These are phyloP conservation scores for Erodium texanum DNA, from an alignment of 441 rosid genomes.

Conservation along the genomic window DNA sequence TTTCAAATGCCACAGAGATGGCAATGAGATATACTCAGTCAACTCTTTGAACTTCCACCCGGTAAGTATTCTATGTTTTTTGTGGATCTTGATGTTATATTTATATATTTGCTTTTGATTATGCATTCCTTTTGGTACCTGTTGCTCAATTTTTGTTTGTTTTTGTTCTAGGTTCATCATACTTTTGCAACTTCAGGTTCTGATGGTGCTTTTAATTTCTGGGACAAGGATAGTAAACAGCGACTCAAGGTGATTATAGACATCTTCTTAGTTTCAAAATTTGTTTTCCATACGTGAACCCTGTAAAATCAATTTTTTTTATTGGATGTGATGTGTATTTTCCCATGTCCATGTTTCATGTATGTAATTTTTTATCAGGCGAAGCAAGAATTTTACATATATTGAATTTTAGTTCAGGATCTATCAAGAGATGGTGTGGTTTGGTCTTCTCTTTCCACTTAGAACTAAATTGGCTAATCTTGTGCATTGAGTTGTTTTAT, in stretches of 20 bases:
- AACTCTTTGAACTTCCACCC: slow-evolving; percentile 93
- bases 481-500: neutral
- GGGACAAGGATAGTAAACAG: slow-evolving; percentile 99
- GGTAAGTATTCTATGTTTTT: slow-evolving; percentile 34
- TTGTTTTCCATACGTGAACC: neutral
- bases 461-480: neutral
- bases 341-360: too few relatives aligned
- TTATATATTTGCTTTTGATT: neutral
- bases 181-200: slow-evolving; percentile 97
- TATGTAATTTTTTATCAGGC: too few relatives aligned
- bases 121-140: neutral
- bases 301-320: neutral
- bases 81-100: neutral
- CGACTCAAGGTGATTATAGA: slow-evolving; percentile 60
- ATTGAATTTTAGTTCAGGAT: neutral
- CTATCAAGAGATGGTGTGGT: neutral
- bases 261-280: neutral
- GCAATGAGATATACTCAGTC: slow-evolving; percentile 73
- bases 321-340: neutral
- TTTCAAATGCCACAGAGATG: slow-evolving; percentile 90
- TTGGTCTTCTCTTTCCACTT: neutral
- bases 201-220: slow-evolving; percentile 92
- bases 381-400: too few relatives aligned
- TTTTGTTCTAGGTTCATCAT: slow-evolving; percentile 54
- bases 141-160: neutral